Evolutionary conservation across 2,329 filamentous ascomycete species (phyloP).

Genomic region (Neobulgaria alba): DNA sequence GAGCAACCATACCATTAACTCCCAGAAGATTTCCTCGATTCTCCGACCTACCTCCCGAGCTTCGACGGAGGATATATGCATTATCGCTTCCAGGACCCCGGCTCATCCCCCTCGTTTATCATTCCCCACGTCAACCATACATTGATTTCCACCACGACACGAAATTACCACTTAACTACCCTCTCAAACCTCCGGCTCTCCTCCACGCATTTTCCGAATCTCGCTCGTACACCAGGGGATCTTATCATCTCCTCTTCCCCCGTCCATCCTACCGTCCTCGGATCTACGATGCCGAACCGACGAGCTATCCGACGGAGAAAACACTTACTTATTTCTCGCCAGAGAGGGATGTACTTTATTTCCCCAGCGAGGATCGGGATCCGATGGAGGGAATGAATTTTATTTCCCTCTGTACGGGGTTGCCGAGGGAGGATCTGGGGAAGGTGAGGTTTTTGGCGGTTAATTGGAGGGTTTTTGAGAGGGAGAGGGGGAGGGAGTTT

Average conservation of each 20-base stretch:
- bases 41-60: conserved; percentile 15
- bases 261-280: too few relatives aligned
- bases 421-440: background rate
- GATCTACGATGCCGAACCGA: background rate
- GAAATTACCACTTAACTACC: conserved; percentile 2
- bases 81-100: conserved; percentile 13
- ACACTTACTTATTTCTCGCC: background rate
- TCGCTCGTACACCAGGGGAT: conserved; percentile 2
- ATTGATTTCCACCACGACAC: background rate
- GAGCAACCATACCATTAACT: background rate
- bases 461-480: conserved; percentile 10
- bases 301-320: background rate
- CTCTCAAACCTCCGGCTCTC: conserved; percentile 6
- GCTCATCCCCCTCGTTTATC: conserved; percentile 11
- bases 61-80: conserved; percentile 17
- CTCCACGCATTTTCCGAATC: conserved; percentile 13
- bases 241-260: conserved; percentile 12
- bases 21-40: conserved; percentile 10
- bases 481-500: conserved; percentile 1
- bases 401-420: background rate
- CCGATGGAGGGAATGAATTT: background rate
- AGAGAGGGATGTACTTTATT: too few relatives aligned
- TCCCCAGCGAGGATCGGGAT: background rate
- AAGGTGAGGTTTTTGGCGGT: conserved; percentile 10
- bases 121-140: background rate